A percentile compares a stretch with the other conserved stretches of the same genome.
Evolutionary conservation across 2,329 filamentous ascomycete genomes (phyloP).

Genomic region (Thelonectria discophora): DNA sequence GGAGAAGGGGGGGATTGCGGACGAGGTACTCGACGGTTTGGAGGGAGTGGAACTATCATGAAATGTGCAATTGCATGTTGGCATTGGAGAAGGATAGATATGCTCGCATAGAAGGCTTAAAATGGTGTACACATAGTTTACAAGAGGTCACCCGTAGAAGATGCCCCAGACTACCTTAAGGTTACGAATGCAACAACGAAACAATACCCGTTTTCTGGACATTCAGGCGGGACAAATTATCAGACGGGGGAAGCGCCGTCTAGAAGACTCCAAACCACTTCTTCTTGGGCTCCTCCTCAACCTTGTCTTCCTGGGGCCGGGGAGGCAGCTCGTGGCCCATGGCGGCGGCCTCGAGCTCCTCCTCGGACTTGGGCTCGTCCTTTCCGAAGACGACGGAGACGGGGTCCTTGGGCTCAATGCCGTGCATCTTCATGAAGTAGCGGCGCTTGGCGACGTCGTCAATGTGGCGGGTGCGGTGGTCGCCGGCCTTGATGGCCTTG

Average conservation of each 20-base stretch:
- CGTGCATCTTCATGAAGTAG: slow-evolving; percentile 87
- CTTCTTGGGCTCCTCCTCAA: slow-evolving; percentile 60
- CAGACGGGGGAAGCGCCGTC: slow-evolving; percentile 25
- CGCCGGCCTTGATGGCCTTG: slow-evolving; percentile 71
- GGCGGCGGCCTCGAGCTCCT: slow-evolving; percentile 48
- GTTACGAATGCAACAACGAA: slow-evolving; percentile 4
- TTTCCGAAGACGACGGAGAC: slow-evolving; percentile 58
- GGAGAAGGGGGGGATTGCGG: slow-evolving; percentile 79
- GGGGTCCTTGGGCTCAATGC: slow-evolving; percentile 71
- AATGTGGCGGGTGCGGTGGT: slow-evolving; percentile 75
- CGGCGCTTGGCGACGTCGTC: slow-evolving; percentile 90
- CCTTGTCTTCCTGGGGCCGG: slow-evolving; percentile 42
- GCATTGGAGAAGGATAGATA: slow-evolving; percentile 7
- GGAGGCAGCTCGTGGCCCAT: slow-evolving; percentile 48
- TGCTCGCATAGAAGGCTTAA: slow-evolving; percentile 13
- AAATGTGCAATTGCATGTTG: background rate
- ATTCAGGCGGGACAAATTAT: background rate
- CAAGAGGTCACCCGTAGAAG: slow-evolving; percentile 27
- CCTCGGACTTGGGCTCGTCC: slow-evolving; percentile 48
- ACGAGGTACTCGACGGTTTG: slow-evolving; percentile 85
- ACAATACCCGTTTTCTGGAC: background rate
- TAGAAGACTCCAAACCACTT: slow-evolving; percentile 88
- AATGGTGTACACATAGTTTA: slow-evolving; percentile 27
- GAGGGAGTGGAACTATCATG: slow-evolving; percentile 76
- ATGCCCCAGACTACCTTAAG: slow-evolving; percentile 23